phyloP scores from a whole-genome alignment of 1,284 basidiomycete species.

The Trichosporon sp. region DNA sequence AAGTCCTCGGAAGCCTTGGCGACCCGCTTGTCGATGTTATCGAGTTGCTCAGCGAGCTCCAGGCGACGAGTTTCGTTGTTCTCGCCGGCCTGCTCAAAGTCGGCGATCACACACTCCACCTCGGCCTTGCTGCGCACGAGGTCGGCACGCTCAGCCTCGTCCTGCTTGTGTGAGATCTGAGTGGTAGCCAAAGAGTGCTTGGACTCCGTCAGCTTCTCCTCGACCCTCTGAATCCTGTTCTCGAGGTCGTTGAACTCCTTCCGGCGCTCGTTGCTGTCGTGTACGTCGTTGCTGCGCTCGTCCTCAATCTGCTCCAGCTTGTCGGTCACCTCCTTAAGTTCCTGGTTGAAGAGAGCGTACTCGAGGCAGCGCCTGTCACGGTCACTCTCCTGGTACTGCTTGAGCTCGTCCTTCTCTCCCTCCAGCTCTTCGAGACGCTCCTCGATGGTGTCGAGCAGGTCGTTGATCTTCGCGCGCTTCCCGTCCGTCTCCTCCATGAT shows the following conservation, averaged over 20 bases:
- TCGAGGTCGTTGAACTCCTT: conserved; percentile 79
- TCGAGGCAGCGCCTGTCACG: conserved; percentile 91
- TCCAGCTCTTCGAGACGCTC: conserved; percentile 84
- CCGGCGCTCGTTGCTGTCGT: conserved; percentile 72
- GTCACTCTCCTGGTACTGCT: conserved; percentile 93
- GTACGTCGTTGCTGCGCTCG: conserved; percentile 74
- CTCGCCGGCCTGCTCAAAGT: conserved; percentile 66
- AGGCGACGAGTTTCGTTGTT: conserved; percentile 57
- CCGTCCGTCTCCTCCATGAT: conserved; percentile 96
- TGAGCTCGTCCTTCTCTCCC: conserved; percentile 94
- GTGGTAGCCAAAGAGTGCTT: conserved; percentile 69
- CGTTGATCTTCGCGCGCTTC: conserved; percentile 85
- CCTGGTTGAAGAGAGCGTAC: conserved; percentile 87
- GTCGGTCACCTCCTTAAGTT: conserved; percentile 80
- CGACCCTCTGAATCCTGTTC: conserved; percentile 73
- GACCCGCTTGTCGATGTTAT: conserved; percentile 60
- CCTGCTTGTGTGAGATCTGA: conserved; percentile 41
- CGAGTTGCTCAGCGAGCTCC: conserved; percentile 62
- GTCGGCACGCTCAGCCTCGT: conserved; percentile 54
- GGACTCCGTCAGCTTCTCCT: conserved; percentile 65
- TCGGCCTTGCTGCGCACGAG: conserved; percentile 72
- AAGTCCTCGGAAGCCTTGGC: conserved; percentile 61
- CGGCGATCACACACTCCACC: conserved; percentile 74
- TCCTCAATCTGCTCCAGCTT: conserved; percentile 70
- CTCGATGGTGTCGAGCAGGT: conserved; percentile 86